Base-by-base conservation (phyloP, 1,284 basidiomycete genomes). In the Trichosporon coremiiforme region DNA sequence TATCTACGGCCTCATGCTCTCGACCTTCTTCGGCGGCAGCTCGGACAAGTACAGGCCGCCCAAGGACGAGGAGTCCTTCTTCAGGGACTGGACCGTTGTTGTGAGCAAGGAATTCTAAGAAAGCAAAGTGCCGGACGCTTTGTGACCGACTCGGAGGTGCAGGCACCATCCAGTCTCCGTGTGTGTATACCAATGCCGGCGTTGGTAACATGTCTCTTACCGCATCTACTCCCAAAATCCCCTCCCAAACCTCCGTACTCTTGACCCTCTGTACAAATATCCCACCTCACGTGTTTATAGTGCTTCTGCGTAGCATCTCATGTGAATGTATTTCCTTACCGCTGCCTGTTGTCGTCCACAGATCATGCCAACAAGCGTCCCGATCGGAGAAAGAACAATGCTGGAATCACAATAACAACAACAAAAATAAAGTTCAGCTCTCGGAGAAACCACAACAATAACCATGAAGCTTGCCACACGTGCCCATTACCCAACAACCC, bases 31-130 rank as follows among this genome's bases (percentile, higher is more conserved):
- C 71, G 90, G 76, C 55, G 80, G 73, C 70, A 70, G 69, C 50
- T 81, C 82, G 38, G 35, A 78, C 8, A 78, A 84, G 15, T 90
- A 84, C 81, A 88, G 87, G 25, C 86, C 87, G 6, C 87, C 88
- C 22, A 85, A 86, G 77, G 84, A 85, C 68, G 88, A 90, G 80
- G 84, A 85, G 74, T 79, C 86, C 35, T 90, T 84, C 79, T 89
- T 90, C 82, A 87, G 88, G 76, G 89, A 90, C 80, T 90, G 89
- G 83, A 87, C 88, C 25, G 82, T 89, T 68, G 86, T 87, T 64
- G 86, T 90, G 78, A 86, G 86, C 73, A 80, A 89, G 76, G 80
- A 77, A 63, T 29, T 22, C 20, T 33, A 25, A 35, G 31, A 10
- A 15, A 25, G n/a, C 57, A 33, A 62, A 62, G 15, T 62, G 57